Conservation (phyloP, 768 basidiomycete species). For the Panus rudis region DNA sequence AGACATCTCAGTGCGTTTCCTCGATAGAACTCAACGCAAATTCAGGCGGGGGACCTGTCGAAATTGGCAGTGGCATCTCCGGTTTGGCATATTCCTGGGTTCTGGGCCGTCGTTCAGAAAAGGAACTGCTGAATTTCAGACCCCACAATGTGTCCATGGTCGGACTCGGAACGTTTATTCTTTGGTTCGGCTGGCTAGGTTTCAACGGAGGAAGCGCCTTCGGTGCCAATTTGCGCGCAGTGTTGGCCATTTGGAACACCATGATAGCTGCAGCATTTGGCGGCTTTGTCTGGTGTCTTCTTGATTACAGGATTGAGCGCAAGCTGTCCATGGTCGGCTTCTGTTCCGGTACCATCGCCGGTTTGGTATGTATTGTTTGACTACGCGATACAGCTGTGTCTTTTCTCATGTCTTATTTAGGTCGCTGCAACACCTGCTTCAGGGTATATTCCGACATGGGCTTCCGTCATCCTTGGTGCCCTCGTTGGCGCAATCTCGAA, state of each 20-base stretch:
- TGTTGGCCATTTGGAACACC: slow-evolving; percentile 83
- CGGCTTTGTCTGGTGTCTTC: slow-evolving; percentile 75
- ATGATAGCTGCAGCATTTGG: slow-evolving; percentile 81
- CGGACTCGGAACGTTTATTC: slow-evolving; percentile 74
- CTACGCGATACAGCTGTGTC: background rate
- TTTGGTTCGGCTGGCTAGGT: slow-evolving; percentile 87
- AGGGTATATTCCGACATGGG: slow-evolving; percentile 75
- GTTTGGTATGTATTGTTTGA: slow-evolving; percentile 37
- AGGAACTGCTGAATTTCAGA: slow-evolving; percentile 70
- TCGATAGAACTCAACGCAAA: background rate
- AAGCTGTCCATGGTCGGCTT: slow-evolving; percentile 90
- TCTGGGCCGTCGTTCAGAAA: slow-evolving; percentile 72
- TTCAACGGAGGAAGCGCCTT: slow-evolving; percentile 90
- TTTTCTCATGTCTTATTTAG: background rate
- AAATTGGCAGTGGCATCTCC: slow-evolving; percentile 79
- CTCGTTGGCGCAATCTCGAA: slow-evolving; percentile 70
- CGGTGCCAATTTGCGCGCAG: slow-evolving; percentile 80
- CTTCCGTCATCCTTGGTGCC: slow-evolving; percentile 68
- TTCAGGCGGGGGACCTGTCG: slow-evolving; percentile 78
- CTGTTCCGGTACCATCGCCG: slow-evolving; percentile 86
- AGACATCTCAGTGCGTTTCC: background rate
- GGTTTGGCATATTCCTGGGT: slow-evolving; percentile 85
- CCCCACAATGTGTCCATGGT: slow-evolving; percentile 86
- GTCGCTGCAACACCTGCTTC: slow-evolving; percentile 83
- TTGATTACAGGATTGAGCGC: slow-evolving; percentile 73